Conservation (phyloP, 768 basidiomycete species). For the Lactifluus subvellereus region DNA sequence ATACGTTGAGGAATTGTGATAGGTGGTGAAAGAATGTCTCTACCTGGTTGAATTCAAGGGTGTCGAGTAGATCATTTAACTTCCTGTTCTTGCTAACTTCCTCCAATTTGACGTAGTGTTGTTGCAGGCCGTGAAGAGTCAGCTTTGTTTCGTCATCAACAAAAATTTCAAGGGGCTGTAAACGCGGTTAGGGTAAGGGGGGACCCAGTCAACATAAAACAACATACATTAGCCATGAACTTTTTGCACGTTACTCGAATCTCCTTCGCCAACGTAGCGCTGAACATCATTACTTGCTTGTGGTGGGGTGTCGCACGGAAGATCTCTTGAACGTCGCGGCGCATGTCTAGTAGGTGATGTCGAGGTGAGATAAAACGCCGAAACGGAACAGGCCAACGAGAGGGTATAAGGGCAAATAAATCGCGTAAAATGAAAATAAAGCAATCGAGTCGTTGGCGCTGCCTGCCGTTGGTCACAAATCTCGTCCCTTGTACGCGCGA, state of each 20-base stretch:
- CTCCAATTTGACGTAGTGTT: slow-evolving; percentile 96
- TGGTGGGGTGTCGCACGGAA: slow-evolving; percentile 98
- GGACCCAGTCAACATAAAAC: neutral
- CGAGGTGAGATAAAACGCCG: slow-evolving; percentile 55
- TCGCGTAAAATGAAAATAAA: slow-evolving; percentile 30
- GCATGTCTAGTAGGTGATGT: slow-evolving; percentile 93
- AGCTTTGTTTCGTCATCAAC: slow-evolving; percentile 99
- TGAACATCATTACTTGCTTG: slow-evolving; percentile 99
- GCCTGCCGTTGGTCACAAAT: slow-evolving; percentile 15
- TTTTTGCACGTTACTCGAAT: slow-evolving; percentile 98
- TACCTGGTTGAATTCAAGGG: slow-evolving; percentile 97
- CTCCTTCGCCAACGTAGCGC: slow-evolving; percentile 95
- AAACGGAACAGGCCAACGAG: slow-evolving; percentile 47
- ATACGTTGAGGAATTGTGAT: neutral
- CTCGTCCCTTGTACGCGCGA: slow-evolving; percentile 8
- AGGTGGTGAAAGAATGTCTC: slow-evolving; percentile 17
- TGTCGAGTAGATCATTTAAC: slow-evolving; percentile 91
- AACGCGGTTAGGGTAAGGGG: slow-evolving; percentile 6
- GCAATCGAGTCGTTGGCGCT: slow-evolving; percentile 15
- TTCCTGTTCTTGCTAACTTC: slow-evolving; percentile 96
- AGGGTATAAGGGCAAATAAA: slow-evolving; percentile 45
- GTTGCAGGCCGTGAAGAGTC: slow-evolving; percentile 95
- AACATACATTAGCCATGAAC: slow-evolving; percentile 95
- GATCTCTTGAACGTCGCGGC: slow-evolving; percentile 99
- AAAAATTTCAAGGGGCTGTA: slow-evolving; percentile 95